Conservation (phyloP, 305 asterid genomes). For the Fraxinus sp. region DNA sequence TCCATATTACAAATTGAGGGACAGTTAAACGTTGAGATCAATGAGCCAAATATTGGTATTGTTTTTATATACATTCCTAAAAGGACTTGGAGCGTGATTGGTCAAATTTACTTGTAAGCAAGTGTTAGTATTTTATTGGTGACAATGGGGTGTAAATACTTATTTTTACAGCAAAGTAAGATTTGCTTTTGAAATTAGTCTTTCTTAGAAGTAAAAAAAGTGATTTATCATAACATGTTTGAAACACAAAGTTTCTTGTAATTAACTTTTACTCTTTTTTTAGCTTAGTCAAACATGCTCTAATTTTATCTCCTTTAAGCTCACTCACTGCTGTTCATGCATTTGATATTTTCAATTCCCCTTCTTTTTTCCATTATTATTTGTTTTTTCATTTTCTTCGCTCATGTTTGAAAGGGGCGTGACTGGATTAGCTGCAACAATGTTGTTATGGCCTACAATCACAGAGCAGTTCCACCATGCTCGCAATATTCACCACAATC, state of each 20-base stretch:
- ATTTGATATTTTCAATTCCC: background rate
- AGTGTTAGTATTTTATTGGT: background rate
- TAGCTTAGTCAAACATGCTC: background rate
- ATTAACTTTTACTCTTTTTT: background rate
- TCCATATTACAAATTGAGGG: background rate
- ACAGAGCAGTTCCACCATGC: conserved; percentile 62
- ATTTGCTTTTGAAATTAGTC: too few species aligned
- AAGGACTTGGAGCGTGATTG: background rate
- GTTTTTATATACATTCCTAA: background rate
- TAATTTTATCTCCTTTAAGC: background rate
- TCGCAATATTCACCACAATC: conserved; percentile 54
- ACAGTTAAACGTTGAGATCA: background rate
- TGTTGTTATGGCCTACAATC: conserved; percentile 79
- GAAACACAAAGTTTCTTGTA: background rate
- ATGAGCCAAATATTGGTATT: background rate
- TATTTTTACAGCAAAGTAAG: background rate
- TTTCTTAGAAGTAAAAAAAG: background rate
- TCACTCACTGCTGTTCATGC: background rate
- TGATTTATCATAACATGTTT: background rate
- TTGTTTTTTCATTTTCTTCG: conserved; percentile 1
- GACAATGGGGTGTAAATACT: background rate
- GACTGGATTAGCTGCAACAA: conserved; percentile 60
- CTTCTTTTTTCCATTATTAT: background rate
- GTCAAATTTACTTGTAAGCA: background rate
- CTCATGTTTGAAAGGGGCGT: conserved; percentile 43